Base-by-base conservation (phyloP, 2,329 filamentous ascomycete species). In the Calonectria montana region DNA sequence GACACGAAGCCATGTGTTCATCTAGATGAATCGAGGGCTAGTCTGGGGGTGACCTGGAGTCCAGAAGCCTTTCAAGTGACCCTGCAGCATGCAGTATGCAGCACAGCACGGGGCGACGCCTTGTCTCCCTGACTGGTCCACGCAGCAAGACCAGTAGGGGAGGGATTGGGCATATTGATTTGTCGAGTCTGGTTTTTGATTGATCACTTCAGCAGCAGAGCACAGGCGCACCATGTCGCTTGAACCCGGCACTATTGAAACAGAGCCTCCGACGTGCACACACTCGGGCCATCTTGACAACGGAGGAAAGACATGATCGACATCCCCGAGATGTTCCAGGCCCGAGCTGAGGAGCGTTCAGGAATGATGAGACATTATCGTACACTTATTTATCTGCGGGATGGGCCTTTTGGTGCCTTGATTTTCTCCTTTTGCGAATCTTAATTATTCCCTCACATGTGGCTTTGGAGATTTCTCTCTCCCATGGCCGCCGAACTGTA, bases 11-110 rank as follows among this genome's bases (percentile, higher is more conserved):
- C 53, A 59, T 59, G 21, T 35, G 53, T 15, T 35, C 53, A 59
- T 59, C 53, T 59, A 59, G 53, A 59, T 59, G 53, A 59, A 59
- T 59, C 53, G 53, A 59, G 53, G 18, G 53, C 53, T 59, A 59
- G 53, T 7, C 53, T 21, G 53, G 53, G 53, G 57, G 25, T 37
- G 4, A 35, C 57, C 16, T 45, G 23, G 37, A 62, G 57, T n/a
- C 57, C 39, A 62, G 57, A 45, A 45, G 37, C 39, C 57, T 29
- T 62, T 62, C 53, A 37, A 59, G 53, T 59, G 57, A 45, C 37
- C 37, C 57, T 45, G 39, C 23, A 62, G 37, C 39, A 12, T 45
- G 23, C 37, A 62, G 57, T 10, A 35, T 35, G 31, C 31, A 35
- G 31, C 31, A 35, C 31, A 35, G 8, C 57, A 62, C 57, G 57